phyloP scores from a whole-genome alignment of 352 stramenopile species.

The Thalassiosira hispida region DNA sequence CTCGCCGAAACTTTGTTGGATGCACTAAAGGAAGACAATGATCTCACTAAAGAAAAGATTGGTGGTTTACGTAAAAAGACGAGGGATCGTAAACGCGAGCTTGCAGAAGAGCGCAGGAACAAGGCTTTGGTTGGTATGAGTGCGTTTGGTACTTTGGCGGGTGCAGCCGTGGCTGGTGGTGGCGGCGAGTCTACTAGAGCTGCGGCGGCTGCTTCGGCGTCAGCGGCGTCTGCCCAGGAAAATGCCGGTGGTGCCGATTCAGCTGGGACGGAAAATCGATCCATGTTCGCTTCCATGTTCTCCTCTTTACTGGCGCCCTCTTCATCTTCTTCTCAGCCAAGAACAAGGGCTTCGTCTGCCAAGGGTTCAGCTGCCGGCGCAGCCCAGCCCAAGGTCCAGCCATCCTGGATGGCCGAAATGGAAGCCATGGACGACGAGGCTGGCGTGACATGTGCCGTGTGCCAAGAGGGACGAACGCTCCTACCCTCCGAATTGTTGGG shows the following conservation, averaged over 20 bases:
- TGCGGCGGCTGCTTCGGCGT: not conserved
- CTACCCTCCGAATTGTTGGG: conserved; percentile 80
- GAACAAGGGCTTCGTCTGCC: conserved; percentile 8
- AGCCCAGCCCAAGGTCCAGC: conserved; percentile 26
- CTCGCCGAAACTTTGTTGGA: conserved; percentile 82
- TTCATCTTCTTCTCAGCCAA: not conserved
- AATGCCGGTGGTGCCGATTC: conserved; percentile 1
- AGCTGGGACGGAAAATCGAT: conserved; percentile 24
- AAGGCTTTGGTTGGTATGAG: conserved; percentile 67
- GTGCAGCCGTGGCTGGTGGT: not conserved
- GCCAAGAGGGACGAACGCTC: conserved; percentile 76
- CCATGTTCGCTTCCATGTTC: conserved; percentile 64
- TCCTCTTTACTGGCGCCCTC: conserved; percentile 31
- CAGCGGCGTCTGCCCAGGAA: not conserved
- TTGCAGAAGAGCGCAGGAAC: conserved; percentile 73
- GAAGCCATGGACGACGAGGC: conserved; percentile 81
- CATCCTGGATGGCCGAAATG: conserved; percentile 82
- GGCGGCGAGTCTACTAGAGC: not conserved
- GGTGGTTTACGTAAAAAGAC: conserved; percentile 63
- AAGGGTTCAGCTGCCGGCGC: conserved; percentile 1
- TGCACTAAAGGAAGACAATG: conserved; percentile 65
- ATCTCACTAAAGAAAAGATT: conserved; percentile 53
- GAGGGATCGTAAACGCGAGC: conserved; percentile 74
- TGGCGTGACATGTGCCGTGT: conserved; percentile 75
- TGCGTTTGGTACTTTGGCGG: conserved; percentile 47